Base-by-base conservation (phyloP, 1,139 yeast species). In the Suhomyces bolitotheri region DNA sequence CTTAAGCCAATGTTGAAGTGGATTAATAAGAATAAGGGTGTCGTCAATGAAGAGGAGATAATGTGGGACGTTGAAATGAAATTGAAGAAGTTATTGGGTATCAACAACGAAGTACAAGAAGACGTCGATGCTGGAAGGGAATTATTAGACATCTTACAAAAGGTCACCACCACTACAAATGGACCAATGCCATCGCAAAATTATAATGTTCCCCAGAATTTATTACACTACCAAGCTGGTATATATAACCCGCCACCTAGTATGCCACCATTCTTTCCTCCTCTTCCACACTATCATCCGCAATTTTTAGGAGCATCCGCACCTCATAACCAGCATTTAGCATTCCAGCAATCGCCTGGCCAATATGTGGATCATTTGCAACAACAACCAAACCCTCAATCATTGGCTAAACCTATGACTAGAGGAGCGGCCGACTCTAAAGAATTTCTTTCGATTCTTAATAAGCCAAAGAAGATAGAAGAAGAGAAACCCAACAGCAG, bases 41-140 rank as follows among this genome's bases (percentile, higher is more conserved):
- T 78, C 44, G 68, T 71, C 38, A 67, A 69, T 47, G 86, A 81
- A 36, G 80, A 73, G 38, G 76, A 74, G 40, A 65, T 74, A 46
- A 73, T 71, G 67, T 53, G 60, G 42, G 64, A 70, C 38, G 88
- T 85, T 3, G 89, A 84, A 51, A 54, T 70, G 19, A 78, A 75
- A 54, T 71, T 84, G 67, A 83, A 82, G 64, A 59, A 67, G 17
- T 64, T 81, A 41, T 66, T 84, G 50, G 89, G 89, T 26, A 66
- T 83, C 29, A 66, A 67, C 52, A 50, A 27, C 41, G 44, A 35
- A 53, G 44, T 45, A 27, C 46, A 44, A 29, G 50, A 45, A 34
- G 57, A 60, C 33, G 58, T 66, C 19, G 92, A 83, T 56, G 88
- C 89, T 3, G 92, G 92, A 17, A 78, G 92, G 66, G 92, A 81